These are phyloP conservation scores for Globisporangium emineosum DNA, from an alignment of 352 stramenopile species.

Conservation along the genomic window DNA sequence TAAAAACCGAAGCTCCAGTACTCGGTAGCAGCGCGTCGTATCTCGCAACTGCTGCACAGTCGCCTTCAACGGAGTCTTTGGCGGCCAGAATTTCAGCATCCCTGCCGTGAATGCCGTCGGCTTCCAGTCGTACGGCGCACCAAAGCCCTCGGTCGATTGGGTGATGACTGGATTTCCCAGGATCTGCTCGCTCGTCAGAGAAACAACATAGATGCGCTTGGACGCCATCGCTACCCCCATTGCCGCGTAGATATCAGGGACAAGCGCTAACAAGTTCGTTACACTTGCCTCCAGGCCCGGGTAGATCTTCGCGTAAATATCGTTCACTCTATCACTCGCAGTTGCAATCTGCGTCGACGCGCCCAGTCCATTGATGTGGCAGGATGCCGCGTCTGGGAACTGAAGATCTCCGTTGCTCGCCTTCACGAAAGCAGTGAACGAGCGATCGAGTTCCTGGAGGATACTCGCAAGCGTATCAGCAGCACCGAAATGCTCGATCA, in stretches of 20 bases:
- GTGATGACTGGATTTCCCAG: constrained; percentile 28
- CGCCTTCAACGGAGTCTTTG: constrained; percentile 28
- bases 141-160: constrained; percentile 21
- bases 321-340: constrained; percentile 22
- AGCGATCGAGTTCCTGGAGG: constrained; percentile 27
- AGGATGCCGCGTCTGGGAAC: constrained; percentile 37
- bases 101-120: constrained; percentile 30
- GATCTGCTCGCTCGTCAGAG: constrained; percentile 21
- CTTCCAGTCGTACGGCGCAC: constrained; percentile 25
- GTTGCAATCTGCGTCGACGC: not conserved
- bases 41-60: constrained; percentile 24
- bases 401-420: constrained; percentile 32
- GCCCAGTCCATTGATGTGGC: constrained; percentile 23
- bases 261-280: constrained; percentile 23
- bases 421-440: constrained; percentile 28
- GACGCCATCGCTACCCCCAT: constrained; percentile 24
- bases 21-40: constrained; percentile 35
- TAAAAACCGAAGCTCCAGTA: constrained; percentile 33
- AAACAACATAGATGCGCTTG: constrained; percentile 15
- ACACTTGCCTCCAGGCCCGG: constrained; percentile 25
- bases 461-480: constrained; percentile 20
- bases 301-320: constrained; percentile 37
- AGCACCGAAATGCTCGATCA: constrained; percentile 26
- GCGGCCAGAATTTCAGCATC: constrained; percentile 39
- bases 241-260: constrained; percentile 12